Evolutionary conservation across 2,329 filamentous ascomycete species (phyloP).

Genomic region (Calcarisporium arbuscula): DNA sequence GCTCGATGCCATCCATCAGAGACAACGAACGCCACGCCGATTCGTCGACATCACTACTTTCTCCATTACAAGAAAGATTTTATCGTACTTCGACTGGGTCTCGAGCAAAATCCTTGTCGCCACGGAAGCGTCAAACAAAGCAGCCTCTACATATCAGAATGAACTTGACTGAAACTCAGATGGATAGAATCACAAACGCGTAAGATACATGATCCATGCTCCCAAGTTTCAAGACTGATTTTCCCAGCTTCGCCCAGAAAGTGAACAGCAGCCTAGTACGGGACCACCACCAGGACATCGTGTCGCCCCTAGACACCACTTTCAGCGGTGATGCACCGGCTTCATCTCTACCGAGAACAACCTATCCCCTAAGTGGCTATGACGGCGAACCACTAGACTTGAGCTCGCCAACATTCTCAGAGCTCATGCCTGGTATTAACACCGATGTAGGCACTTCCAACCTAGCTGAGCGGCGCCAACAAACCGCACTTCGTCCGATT

Average conservation of each 20-base stretch:
- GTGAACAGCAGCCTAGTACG: slow-evolving; percentile 19
- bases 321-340: slow-evolving; percentile 11
- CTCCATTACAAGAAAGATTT: slow-evolving; percentile 30
- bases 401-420: slow-evolving; percentile 22
- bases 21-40: slow-evolving; percentile 17
- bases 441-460: slow-evolving; percentile 13
- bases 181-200: slow-evolving; percentile 42
- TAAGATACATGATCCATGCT: slow-evolving; percentile 21
- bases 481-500: slow-evolving; percentile 19
- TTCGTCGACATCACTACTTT: slow-evolving; percentile 16
- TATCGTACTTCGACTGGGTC: slow-evolving; percentile 24
- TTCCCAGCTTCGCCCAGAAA: slow-evolving; percentile 26
- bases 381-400: slow-evolving; percentile 7
- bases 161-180: slow-evolving; percentile 42
- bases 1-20: slow-evolving; percentile 2
- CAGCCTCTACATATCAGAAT: slow-evolving; percentile 40
- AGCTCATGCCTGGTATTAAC: slow-evolving; percentile 21
- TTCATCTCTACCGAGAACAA: background rate
- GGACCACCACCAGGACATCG: slow-evolving; percentile 12
- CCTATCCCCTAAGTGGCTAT: slow-evolving; percentile 6
- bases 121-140: slow-evolving; percentile 24
- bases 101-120: slow-evolving; percentile 29
- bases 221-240: background rate
- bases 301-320: slow-evolving; percentile 15
- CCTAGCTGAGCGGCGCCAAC: slow-evolving; percentile 24